Evolutionary conservation across 2,329 filamentous ascomycete genomes (phyloP).

Genomic region (Lachnellula suecica): DNA sequence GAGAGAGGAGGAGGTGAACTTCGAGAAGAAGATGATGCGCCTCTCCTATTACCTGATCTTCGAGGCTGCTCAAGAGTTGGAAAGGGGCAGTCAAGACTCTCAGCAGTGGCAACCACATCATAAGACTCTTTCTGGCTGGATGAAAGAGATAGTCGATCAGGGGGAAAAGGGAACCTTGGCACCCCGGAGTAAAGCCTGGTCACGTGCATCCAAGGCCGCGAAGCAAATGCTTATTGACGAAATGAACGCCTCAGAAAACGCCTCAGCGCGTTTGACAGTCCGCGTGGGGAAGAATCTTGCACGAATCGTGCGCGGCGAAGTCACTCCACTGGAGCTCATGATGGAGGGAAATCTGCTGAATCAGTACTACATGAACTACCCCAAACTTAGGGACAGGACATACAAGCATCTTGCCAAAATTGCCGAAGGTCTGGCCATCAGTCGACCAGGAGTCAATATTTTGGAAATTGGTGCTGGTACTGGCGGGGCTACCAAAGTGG

Average conservation of each 20-base stretch:
- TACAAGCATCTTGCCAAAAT: neutral
- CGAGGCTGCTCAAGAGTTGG: too few species aligned
- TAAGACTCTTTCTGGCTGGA: too few species aligned
- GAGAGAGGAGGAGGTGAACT: too few species aligned
- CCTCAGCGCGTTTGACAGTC: neutral
- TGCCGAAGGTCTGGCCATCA: neutral
- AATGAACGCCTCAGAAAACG: neutral
- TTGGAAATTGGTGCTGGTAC: neutral
- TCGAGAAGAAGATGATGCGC: too few species aligned
- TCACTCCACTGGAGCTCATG: neutral
- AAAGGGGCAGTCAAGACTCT: too few species aligned
- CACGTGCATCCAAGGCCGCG: neutral
- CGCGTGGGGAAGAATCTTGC: neutral
- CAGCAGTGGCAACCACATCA: too few species aligned
- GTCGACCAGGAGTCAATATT: neutral
- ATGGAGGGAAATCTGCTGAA: neutral
- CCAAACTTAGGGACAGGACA: neutral
- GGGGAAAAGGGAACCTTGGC: neutral
- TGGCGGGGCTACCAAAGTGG: neutral
- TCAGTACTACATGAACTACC: neutral
- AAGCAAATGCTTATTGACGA: neutral
- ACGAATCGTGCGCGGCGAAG: neutral
- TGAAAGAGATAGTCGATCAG: neutral
- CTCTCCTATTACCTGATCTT: too few species aligned
- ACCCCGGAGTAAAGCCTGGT: neutral